phyloP scores from a whole-genome alignment of 768 basidiomycete species.

The Boletus rubroflammeus region DNA sequence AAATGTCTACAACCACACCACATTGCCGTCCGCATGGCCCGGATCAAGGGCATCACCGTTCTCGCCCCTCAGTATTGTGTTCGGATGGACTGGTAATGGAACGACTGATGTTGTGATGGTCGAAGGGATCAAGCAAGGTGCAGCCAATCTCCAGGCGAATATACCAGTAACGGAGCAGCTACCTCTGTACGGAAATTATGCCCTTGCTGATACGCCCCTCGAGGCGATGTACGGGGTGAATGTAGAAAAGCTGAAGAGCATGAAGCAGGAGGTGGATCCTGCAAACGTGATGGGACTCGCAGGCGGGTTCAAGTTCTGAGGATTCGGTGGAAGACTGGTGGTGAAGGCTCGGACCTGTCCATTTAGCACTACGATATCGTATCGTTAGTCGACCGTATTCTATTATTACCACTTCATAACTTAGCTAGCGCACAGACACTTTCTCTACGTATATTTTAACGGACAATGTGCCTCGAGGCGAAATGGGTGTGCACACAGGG shows the following conservation, averaged over 20 bases:
- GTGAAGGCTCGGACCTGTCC: conserved; percentile 3
- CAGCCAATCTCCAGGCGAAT: conserved; percentile 37
- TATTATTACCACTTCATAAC: background rate
- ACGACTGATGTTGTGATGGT: conserved; percentile 40
- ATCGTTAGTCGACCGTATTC: background rate
- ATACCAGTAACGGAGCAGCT: conserved; percentile 43
- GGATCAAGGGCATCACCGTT: conserved; percentile 36
- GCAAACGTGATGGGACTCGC: conserved; percentile 59
- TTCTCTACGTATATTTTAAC: background rate
- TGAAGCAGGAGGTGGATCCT: conserved; percentile 52
- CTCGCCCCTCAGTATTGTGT: conserved; percentile 47
- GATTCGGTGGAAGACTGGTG: background rate
- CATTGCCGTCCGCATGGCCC: conserved; percentile 45
- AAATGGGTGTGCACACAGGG: background rate
- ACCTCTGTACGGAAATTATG: conserved; percentile 59
- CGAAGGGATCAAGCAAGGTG: conserved; percentile 37
- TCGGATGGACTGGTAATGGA: conserved; percentile 40
- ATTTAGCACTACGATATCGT: conserved; percentile 2
- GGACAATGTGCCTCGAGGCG: background rate
- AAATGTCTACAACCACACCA: conserved; percentile 36
- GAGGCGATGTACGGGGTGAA: conserved; percentile 50
- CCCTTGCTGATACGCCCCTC: conserved; percentile 48
- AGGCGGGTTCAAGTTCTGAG: conserved; percentile 59
- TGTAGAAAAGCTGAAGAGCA: conserved; percentile 34
- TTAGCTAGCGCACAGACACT: background rate